Evolutionary conservation across 768 basidiomycete species (phyloP).

Genomic region (Amanita phalloides): DNA sequence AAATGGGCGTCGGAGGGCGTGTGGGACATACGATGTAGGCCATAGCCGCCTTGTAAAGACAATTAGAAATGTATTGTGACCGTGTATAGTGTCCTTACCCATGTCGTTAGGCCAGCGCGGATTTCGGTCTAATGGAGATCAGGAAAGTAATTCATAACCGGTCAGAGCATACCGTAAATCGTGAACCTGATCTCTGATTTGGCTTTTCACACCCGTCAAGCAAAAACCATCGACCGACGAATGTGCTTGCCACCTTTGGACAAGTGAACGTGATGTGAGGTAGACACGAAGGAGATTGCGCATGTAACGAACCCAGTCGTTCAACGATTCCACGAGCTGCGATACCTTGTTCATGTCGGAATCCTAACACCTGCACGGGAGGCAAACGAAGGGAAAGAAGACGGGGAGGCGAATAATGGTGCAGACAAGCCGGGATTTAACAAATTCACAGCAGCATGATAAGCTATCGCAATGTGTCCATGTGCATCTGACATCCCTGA

Average conservation of each 20-base stretch:
- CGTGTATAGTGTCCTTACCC: constrained; percentile 34
- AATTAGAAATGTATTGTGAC: neutral
- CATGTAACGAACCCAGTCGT: neutral
- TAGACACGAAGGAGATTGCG: neutral
- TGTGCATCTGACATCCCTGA: no score
- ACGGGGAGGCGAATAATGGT: no score
- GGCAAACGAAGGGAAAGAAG: neutral
- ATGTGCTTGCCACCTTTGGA: constrained; percentile 31
- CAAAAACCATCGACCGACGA: constrained; percentile 57
- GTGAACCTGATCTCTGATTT: constrained; percentile 50
- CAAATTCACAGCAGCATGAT: no score
- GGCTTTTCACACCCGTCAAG: constrained; percentile 63
- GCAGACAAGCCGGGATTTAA: no score
- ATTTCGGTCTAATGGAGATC: constrained; percentile 48
- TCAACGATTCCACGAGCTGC: neutral
- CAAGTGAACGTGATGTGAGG: neutral
- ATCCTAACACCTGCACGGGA: neutral
- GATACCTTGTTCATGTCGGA: neutral
- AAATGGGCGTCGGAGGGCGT: neutral
- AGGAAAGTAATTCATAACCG: neutral
- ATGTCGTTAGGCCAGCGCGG: constrained; percentile 72
- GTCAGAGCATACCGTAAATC: constrained; percentile 35
- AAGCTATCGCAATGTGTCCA: no score
- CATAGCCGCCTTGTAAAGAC: constrained; percentile 54
- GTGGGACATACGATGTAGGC: constrained; percentile 58